Evolutionary conservation across 2,329 filamentous ascomycete genomes (phyloP), one percentile per base, ranked within the genome.

Genomic region (Biscogniauxia mediterranea): DNA sequence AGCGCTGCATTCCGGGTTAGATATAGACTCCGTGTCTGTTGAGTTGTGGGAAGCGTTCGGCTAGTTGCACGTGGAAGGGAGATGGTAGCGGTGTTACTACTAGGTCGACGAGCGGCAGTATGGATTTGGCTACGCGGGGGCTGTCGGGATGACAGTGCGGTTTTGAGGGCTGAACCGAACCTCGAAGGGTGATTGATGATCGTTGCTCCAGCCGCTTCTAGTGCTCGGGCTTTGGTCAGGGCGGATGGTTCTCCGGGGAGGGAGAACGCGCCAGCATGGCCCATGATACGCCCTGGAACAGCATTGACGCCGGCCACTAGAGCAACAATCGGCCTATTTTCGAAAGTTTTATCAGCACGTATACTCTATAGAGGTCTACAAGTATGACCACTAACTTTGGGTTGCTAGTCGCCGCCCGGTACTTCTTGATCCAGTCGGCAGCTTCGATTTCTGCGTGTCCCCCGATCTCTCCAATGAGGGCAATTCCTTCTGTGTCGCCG

Each of bases 101-200:
- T 13, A 23, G 66, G 68, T n/a, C 75, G 71, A 54, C 73, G 73
- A 55, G 71, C 70, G 63, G 77, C 69, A 0, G 81, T 85, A 67
- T 87, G 85, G 17, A 85, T 73, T 0, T 75, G 73, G 70, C 87
- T 79, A n/a, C 74, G 80, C 69, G 84, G 83, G 62, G 79, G 38
- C 11, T 46, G 38, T 61, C 50, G 60, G 64, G 6, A 72, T 51
- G 49, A 62, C 46, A 93, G 76, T 15, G 90, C 77, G 2, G 77
- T 76, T 72, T 87, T 89, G 80, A 93, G 85, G 0, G 85, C 84
- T 20, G 82, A 78, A 0, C 91, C 91, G 63, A 94, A 90, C 64
- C 90, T 87, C 55, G 90, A 88, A 0, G 91, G 91, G 70, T 93
- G 90, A 62, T 90, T 85, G 2, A 93, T 87, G 75, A 93, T 86